A percentile compares a stretch with the other conserved stretches of the same genome.
Evolutionary conservation across 768 basidiomycete genomes (phyloP).

Genomic region (Tylopilus sp.): DNA sequence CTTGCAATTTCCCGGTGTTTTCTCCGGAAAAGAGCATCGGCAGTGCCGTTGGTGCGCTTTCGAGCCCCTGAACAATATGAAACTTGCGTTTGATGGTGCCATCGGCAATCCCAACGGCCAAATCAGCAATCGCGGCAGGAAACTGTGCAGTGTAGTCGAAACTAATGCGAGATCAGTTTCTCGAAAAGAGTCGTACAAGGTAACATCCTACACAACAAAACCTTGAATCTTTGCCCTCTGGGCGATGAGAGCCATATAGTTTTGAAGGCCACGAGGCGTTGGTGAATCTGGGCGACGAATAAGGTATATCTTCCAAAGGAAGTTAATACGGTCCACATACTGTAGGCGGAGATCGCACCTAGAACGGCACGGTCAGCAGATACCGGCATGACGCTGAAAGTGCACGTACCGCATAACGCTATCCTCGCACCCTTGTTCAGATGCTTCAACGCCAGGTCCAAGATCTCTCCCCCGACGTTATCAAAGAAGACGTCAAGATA

Average conservation of each 20-base stretch:
- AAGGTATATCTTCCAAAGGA: not conserved
- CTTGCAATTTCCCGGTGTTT: constrained; percentile 76
- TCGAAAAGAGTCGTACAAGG: too few relatives aligned
- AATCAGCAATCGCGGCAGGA: constrained; percentile 52
- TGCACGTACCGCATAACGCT: constrained; percentile 69
- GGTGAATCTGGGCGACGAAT: constrained; percentile 41
- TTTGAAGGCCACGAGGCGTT: constrained; percentile 62
- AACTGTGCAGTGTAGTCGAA: constrained; percentile 71
- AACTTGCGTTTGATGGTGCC: constrained; percentile 79
- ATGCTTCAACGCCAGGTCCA: constrained; percentile 72
- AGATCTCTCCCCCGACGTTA: constrained; percentile 77
- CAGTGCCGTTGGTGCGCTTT: constrained; percentile 68
- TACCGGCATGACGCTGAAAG: not conserved
- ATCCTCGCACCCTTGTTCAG: constrained; percentile 78
- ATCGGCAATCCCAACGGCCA: constrained; percentile 54
- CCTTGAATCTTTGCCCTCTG: constrained; percentile 81
- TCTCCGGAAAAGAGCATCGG: constrained; percentile 70
- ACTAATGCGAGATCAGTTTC: constrained; percentile 35
- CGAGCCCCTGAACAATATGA: constrained; percentile 73
- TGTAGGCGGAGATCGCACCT: constrained; percentile 87
- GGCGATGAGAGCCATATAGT: constrained; percentile 66
- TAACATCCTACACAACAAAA: constrained; percentile 64
- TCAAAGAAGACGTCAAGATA: constrained; percentile 86
- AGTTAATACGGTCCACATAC: constrained; percentile 38
- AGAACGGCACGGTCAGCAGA: constrained; percentile 8